These are phyloP conservation scores for Talaromyces sp. DNA, from an alignment of 2,329 filamentous ascomycete species.

Conservation along the genomic window DNA sequence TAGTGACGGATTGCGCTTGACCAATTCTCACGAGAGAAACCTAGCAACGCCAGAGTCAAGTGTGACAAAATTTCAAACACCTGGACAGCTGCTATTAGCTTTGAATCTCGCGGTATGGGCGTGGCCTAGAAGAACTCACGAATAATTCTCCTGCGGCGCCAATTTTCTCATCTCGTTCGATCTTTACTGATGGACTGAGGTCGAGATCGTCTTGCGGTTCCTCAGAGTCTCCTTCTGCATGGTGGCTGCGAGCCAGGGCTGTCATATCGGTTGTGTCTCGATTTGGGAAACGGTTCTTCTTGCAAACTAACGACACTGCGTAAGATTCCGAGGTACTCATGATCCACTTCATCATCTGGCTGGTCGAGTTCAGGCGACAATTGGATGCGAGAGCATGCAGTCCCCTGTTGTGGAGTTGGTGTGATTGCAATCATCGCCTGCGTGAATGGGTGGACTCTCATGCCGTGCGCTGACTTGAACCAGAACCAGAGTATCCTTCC, in stretches of 20 bases:
- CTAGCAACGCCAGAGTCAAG: background rate
- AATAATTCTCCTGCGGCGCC: background rate
- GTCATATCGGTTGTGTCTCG: background rate
- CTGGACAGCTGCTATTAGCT: background rate
- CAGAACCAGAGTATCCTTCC: background rate
- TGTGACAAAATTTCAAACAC: background rate
- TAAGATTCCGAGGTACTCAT: background rate
- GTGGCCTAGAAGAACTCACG: background rate
- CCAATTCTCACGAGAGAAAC: background rate
- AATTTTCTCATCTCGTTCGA: background rate
- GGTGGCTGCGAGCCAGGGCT: background rate
- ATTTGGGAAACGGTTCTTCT: background rate
- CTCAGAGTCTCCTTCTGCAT: background rate
- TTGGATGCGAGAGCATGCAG: background rate
- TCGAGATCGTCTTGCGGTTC: background rate
- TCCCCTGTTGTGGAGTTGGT: background rate
- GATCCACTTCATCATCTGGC: background rate
- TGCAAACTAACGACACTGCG: background rate
- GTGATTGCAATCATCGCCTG: background rate
- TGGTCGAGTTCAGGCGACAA: background rate
- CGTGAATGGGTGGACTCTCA: background rate
- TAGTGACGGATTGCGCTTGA: background rate
- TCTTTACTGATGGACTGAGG: background rate
- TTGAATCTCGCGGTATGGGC: no score
- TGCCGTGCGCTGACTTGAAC: background rate